These are phyloP conservation scores for Starmerella khaoyaiensis DNA, from an alignment of 805 yeast genomes.

Conservation along the genomic window DNA sequence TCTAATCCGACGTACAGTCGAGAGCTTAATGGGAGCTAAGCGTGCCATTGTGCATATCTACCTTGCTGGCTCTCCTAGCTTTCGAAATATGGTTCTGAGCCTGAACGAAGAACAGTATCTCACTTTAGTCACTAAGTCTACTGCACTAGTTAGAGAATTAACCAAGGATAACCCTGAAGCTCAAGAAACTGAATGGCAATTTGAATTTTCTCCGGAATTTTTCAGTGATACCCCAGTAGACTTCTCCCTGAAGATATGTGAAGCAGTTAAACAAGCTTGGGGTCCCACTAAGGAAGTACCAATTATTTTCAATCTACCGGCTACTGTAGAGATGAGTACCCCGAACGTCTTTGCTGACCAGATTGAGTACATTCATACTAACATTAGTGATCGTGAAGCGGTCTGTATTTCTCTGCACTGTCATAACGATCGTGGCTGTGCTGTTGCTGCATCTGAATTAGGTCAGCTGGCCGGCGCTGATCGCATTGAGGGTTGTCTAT, in stretches of 20 bases:
- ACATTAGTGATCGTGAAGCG: conserved; percentile 52
- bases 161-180: conserved; percentile 43
- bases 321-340: conserved; percentile 70
- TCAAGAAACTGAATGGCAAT: conserved; percentile 50
- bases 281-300: conserved; percentile 50
- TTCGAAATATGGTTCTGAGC: conserved; percentile 58
- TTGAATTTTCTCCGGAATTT: conserved; percentile 72
- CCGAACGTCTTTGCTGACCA: conserved; percentile 80
- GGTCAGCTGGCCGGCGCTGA: conserved; percentile 80
- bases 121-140: conserved; percentile 47
- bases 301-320: conserved; percentile 69
- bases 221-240: conserved; percentile 59
- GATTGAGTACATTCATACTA: conserved; percentile 56
- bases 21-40: conserved; percentile 60
- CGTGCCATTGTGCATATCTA: conserved; percentile 65
- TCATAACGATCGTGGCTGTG: conserved; percentile 78
- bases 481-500: conserved; percentile 73
- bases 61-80: conserved; percentile 62
- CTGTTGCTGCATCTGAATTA: conserved; percentile 77
- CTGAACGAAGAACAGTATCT: conserved; percentile 45
- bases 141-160: conserved; percentile 48
- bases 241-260: conserved; percentile 52
- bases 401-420: conserved; percentile 68
- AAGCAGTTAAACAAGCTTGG: conserved; percentile 68
- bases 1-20: conserved; percentile 57